Evolutionary conservation across 768 basidiomycete species (phyloP).

Genomic region (Russula virescens): DNA sequence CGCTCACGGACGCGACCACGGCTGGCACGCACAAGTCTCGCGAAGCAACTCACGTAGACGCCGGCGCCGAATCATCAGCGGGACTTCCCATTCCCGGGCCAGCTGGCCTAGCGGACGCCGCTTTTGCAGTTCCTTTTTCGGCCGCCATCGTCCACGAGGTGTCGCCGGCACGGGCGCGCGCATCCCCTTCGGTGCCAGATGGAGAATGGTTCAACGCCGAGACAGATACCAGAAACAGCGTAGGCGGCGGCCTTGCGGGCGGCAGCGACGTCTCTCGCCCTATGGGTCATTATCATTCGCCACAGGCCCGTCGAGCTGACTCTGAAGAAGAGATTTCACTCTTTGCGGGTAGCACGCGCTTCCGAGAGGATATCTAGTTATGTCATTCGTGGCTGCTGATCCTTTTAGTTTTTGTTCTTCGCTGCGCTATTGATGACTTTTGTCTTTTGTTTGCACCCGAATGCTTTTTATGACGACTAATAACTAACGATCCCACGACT

Average conservation of each 20-base stretch:
- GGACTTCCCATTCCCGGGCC: background rate
- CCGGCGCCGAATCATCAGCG: background rate
- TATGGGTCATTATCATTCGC: background rate
- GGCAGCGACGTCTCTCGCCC: background rate
- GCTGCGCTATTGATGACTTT: background rate
- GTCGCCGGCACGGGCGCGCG: background rate
- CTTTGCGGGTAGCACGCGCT: constrained; percentile 18
- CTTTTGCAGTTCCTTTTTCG: background rate
- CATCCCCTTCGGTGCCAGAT: background rate
- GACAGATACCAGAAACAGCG: background rate
- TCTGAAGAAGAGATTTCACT: constrained; percentile 12
- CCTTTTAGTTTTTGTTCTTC: background rate
- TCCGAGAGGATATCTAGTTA: constrained; percentile 4
- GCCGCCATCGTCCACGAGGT: background rate
- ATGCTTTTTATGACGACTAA: background rate
- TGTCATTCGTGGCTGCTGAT: background rate
- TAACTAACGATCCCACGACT: background rate
- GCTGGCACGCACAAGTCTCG: background rate
- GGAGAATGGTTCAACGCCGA: constrained; percentile 10
- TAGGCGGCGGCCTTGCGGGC: background rate
- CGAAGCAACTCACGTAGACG: constrained; percentile 12
- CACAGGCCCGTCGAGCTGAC: constrained; percentile 13
- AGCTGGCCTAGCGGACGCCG: too few species aligned
- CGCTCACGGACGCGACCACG: background rate
- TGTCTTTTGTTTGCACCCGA: background rate